A percentile compares a stretch with the other conserved stretches of the same genome.
These are phyloP conservation scores for Hypoxylon trugodes DNA, from an alignment of 495 filamentous ascomycete species.

Conservation along the genomic window DNA sequence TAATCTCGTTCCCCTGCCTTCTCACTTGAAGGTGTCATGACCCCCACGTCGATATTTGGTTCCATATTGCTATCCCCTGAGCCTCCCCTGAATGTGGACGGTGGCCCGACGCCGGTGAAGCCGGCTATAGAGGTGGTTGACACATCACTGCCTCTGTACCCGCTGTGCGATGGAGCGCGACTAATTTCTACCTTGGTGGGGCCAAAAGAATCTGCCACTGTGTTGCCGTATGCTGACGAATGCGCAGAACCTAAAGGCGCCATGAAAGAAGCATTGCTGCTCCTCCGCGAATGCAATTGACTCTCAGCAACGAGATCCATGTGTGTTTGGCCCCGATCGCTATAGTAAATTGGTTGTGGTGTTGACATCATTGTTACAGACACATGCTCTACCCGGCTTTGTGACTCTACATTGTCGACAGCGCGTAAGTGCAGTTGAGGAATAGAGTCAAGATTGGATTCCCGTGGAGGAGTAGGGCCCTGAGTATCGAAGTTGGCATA, in stretches of 20 bases:
- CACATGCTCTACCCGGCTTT: slow-evolving; percentile 10
- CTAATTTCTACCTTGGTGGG: slow-evolving; percentile 32
- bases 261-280: slow-evolving; percentile 33
- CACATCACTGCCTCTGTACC: slow-evolving; percentile 42
- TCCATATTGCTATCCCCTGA: slow-evolving; percentile 29
- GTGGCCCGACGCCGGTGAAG: slow-evolving; percentile 36
- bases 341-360: slow-evolving; percentile 33
- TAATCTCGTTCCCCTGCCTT: slow-evolving; percentile 57
- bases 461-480: slow-evolving; percentile 38
- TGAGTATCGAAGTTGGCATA: slow-evolving; percentile 68
- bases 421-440: slow-evolving; percentile 16
- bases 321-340: slow-evolving; percentile 28
- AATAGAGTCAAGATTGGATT: slow-evolving; percentile 25
- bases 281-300: slow-evolving; percentile 41
- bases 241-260: slow-evolving; percentile 21
- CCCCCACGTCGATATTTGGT: slow-evolving; percentile 42
- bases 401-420: slow-evolving; percentile 15
- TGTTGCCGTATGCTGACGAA: slow-evolving; percentile 26
- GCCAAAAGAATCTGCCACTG: slow-evolving; percentile 37
- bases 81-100: slow-evolving; percentile 36
- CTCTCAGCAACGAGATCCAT: slow-evolving; percentile 25
- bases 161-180: slow-evolving; percentile 29
- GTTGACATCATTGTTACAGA: slow-evolving; percentile 20
- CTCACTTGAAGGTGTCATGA: slow-evolving; percentile 61
- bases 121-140: slow-evolving; percentile 44